Percentiles rank a stretch among this genome's conserved stretches.
These are phyloP conservation scores for Kandelia obovata DNA, from an alignment of 345 rosid genomes.

Conservation along the genomic window DNA sequence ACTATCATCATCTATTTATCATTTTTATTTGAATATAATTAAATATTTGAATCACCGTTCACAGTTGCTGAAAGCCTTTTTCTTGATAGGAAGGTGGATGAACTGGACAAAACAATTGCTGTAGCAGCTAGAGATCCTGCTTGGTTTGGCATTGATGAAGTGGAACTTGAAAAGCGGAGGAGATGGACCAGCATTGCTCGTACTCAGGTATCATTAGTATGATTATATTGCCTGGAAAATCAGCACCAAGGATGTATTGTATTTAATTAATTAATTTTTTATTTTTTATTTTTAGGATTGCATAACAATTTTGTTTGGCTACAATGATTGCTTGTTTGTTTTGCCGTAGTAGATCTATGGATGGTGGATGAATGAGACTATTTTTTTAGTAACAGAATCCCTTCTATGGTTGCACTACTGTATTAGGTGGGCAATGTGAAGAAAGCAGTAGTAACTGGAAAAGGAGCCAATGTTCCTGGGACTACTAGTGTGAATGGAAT, in stretches of 20 bases:
- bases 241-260: background rate
- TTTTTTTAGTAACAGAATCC: background rate
- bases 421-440: slow-evolving; percentile 70
- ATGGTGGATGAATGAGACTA: background rate
- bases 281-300: background rate
- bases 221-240: background rate
- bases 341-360: no score
- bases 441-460: slow-evolving; percentile 64
- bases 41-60: slow-evolving; percentile 10
- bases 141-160: slow-evolving; percentile 78
- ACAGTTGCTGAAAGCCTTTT: slow-evolving; percentile 44
- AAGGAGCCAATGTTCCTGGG: slow-evolving; percentile 42
- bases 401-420: slow-evolving; percentile 19
- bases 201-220: slow-evolving; percentile 45
- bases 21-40: background rate
- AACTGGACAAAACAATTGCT: slow-evolving; percentile 81
- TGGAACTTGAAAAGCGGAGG: slow-evolving; percentile 83
- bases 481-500: slow-evolving; percentile 48
- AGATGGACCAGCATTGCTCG: slow-evolving; percentile 91
- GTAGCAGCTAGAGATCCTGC: slow-evolving; percentile 91
- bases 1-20: background rate
- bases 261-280: no score
- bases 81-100: slow-evolving; percentile 93
- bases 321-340: slow-evolving; percentile 5
- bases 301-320: background rate